Conservation (phyloP, 495 filamentous ascomycete species). For the Bryoglossum gracile region DNA sequence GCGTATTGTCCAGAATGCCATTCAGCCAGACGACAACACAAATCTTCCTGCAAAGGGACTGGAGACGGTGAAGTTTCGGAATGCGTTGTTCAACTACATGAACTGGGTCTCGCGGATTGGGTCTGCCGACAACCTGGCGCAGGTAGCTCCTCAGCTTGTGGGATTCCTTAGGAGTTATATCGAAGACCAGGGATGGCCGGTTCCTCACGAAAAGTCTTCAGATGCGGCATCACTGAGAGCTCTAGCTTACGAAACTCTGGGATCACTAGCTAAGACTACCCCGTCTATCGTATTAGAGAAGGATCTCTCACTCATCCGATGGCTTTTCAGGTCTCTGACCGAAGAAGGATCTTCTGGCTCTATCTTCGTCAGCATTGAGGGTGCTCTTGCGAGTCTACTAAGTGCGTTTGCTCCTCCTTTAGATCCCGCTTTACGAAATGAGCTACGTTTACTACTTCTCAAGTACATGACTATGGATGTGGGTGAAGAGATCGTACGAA, state of each 20-base stretch:
- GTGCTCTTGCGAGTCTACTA: slow-evolving; percentile 72
- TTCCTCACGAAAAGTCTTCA: slow-evolving; percentile 43
- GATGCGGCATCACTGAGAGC: slow-evolving; percentile 62
- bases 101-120: slow-evolving; percentile 81
- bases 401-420: slow-evolving; percentile 45
- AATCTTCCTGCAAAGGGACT: slow-evolving; percentile 46
- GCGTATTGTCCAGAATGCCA: slow-evolving; percentile 61
- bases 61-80: slow-evolving; percentile 66
- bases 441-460: slow-evolving; percentile 48
- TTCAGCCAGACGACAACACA: slow-evolving; percentile 36
- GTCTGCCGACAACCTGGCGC: slow-evolving; percentile 46
- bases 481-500: slow-evolving; percentile 48
- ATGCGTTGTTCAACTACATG: slow-evolving; percentile 80
- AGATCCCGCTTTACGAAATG: slow-evolving; percentile 35
- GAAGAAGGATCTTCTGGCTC: slow-evolving; percentile 68
- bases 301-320: slow-evolving; percentile 56
- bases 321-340: slow-evolving; percentile 75
- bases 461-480: slow-evolving; percentile 56
- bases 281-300: slow-evolving; percentile 42
- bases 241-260: slow-evolving; percentile 77
- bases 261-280: slow-evolving; percentile 59
- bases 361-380: slow-evolving; percentile 80
- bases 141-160: slow-evolving; percentile 65
- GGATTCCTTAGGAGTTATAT: slow-evolving; percentile 66
- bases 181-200: slow-evolving; percentile 77